Evolutionary conservation across 768 basidiomycete genomes (phyloP).

Genomic region (Leccinum boreale): DNA sequence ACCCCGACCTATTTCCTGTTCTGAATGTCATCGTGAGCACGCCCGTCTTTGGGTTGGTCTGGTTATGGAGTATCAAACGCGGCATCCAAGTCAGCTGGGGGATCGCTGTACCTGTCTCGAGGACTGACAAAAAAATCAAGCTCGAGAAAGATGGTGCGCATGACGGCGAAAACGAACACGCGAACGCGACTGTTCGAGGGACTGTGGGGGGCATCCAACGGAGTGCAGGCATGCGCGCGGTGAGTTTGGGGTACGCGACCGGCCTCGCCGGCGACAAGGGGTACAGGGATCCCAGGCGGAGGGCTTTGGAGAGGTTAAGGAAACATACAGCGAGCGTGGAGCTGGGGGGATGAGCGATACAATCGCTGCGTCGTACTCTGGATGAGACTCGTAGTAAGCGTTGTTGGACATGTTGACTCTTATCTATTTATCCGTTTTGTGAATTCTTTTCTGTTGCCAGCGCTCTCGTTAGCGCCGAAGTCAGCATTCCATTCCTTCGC

Average conservation of each 20-base stretch:
- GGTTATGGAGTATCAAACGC: slow-evolving; percentile 87
- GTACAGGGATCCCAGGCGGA: slow-evolving; percentile 19
- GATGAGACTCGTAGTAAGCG: not conserved
- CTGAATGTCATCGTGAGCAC: slow-evolving; percentile 81
- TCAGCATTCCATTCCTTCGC: not conserved
- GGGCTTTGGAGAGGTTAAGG: slow-evolving; percentile 18
- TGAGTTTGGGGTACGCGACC: slow-evolving; percentile 26
- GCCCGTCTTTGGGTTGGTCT: slow-evolving; percentile 76
- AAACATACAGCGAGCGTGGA: slow-evolving; percentile 21
- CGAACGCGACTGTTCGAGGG: not conserved
- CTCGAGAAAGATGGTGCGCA: not conserved
- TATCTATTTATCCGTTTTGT: not conserved
- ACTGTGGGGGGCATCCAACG: slow-evolving; percentile 3
- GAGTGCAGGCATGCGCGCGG: slow-evolving; percentile 23
- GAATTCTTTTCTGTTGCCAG: not conserved
- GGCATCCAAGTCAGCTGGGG: slow-evolving; percentile 82
- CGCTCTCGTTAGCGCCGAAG: not conserved
- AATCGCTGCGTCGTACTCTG: not conserved
- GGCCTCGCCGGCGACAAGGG: slow-evolving; percentile 1
- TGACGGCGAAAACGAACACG: slow-evolving; percentile 9
- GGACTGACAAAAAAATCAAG: not conserved
- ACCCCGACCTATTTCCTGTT: slow-evolving; percentile 84
- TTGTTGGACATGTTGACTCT: not conserved
- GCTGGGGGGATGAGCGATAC: slow-evolving; percentile 7
- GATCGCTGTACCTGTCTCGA: slow-evolving; percentile 45